Conservation (phyloP, 768 basidiomycete species). For the Hygrocybe punicea region DNA sequence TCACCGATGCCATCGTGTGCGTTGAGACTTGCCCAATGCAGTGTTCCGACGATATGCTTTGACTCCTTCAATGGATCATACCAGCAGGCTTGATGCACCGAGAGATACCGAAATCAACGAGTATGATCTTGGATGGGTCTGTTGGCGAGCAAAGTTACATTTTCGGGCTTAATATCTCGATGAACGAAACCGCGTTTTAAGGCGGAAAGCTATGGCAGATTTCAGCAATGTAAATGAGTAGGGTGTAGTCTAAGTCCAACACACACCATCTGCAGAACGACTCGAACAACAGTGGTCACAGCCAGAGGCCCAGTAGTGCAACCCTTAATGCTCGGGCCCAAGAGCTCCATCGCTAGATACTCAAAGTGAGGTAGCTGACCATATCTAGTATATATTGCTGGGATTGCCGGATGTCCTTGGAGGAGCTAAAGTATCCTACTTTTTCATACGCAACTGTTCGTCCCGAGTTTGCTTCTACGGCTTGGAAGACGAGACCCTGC, state of each 20-base stretch:
- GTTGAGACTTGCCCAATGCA: slow-evolving; percentile 3
- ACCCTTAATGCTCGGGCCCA: slow-evolving; percentile 2
- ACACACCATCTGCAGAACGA: slow-evolving; percentile 1
- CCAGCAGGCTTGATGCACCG: neutral
- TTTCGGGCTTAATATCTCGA: slow-evolving; percentile 19
- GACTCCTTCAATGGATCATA: neutral
- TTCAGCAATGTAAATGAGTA: neutral
- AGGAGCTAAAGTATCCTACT: neutral
- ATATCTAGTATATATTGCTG: neutral
- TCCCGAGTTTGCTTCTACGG: slow-evolving; percentile 3
- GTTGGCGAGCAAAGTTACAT: slow-evolving; percentile 6
- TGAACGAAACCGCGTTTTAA: slow-evolving; percentile 12
- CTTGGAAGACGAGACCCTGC: slow-evolving; percentile 4
- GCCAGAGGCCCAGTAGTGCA: slow-evolving; percentile 5
- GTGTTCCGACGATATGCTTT: slow-evolving; percentile 3
- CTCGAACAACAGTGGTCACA: neutral
- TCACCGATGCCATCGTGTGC: slow-evolving; percentile 2
- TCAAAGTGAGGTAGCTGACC: slow-evolving; percentile 1
- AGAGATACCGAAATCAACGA: slow-evolving; percentile 13
- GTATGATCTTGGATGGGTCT: slow-evolving; percentile 8
- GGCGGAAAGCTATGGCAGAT: slow-evolving; percentile 9
- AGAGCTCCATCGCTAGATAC: slow-evolving; percentile 4
- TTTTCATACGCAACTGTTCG: slow-evolving; percentile 7
- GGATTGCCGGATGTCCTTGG: neutral
- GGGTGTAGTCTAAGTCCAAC: neutral